Conservation (phyloP, 305 asterid species). For the Solanum hybrid region DNA sequence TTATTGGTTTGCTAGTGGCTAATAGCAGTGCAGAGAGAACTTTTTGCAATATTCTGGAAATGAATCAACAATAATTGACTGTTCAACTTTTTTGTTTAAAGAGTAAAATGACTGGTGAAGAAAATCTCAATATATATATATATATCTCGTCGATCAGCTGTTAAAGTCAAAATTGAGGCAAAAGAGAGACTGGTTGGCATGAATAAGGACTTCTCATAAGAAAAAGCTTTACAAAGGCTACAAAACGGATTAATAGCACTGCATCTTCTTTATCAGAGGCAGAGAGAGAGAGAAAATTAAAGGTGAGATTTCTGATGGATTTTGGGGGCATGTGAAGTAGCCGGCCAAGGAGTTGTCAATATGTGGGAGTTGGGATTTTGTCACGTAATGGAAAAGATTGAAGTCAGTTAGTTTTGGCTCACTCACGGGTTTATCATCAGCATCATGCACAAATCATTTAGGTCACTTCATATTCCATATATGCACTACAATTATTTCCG, state of each 20-base stretch:
- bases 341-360: slow-evolving; percentile 62
- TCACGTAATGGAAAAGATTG: slow-evolving; percentile 25
- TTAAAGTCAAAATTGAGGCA: slow-evolving; percentile 28
- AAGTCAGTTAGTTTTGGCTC: slow-evolving; percentile 45
- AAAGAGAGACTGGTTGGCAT: slow-evolving; percentile 19
- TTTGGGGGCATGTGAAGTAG: slow-evolving; percentile 54
- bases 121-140: not conserved
- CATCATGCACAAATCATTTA: slow-evolving; percentile 59
- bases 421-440: slow-evolving; percentile 38
- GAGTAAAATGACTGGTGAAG: slow-evolving; percentile 38
- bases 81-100: slow-evolving; percentile 34
- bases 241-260: slow-evolving; percentile 8
- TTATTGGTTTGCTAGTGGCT: slow-evolving; percentile 7
- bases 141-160: not conserved
- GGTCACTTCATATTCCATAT: not conserved
- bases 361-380: slow-evolving; percentile 55
- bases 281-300: not conserved
- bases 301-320: slow-evolving; percentile 11
- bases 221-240: slow-evolving; percentile 16
- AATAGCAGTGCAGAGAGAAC: not conserved
- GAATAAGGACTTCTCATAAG: slow-evolving; percentile 13
- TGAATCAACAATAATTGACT: slow-evolving; percentile 46
- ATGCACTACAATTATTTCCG: not conserved
- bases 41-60: slow-evolving; percentile 19
- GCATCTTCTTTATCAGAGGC: not conserved